Percentiles rank a stretch among this genome's conserved stretches.
Evolutionary conservation across 305 asterid species (phyloP).

Genomic region (Withania somnifera): DNA sequence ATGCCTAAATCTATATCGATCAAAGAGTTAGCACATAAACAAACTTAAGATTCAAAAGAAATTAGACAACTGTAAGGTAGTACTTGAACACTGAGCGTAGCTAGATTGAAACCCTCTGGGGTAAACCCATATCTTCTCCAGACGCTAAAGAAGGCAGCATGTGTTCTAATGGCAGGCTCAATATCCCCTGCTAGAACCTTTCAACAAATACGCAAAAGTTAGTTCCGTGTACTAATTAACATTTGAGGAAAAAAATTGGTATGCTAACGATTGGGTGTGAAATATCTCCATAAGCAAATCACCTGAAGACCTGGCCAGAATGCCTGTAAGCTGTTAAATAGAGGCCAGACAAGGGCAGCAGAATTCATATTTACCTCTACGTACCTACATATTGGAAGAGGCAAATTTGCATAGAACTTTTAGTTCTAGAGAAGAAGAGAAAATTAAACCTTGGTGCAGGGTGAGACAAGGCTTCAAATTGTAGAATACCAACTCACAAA

Average conservation of each 20-base stretch:
- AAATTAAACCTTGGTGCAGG: slow-evolving; percentile 4
- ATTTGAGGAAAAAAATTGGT: not conserved
- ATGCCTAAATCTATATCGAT: not conserved
- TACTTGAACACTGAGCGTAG: slow-evolving; percentile 87
- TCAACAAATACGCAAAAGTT: slow-evolving; percentile 18
- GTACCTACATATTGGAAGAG: slow-evolving; percentile 41
- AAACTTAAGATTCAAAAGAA: not conserved
- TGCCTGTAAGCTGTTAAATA: slow-evolving; percentile 93
- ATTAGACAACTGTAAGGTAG: slow-evolving; percentile 11
- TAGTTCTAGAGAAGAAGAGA: slow-evolving; percentile 3
- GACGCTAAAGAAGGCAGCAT: slow-evolving; percentile 88
- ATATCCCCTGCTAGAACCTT: slow-evolving; percentile 98
- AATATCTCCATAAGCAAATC: not conserved
- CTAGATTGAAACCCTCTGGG: slow-evolving; percentile 96
- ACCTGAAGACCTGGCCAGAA: slow-evolving; percentile 99
- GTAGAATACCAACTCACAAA: not conserved
- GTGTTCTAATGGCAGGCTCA: slow-evolving; percentile 91
- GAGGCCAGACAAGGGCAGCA: slow-evolving; percentile 95
- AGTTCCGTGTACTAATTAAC: slow-evolving; percentile 6
- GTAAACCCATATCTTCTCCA: slow-evolving; percentile 96
- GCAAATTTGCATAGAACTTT: not conserved
- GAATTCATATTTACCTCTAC: slow-evolving; percentile 98
- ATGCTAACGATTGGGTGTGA: not conserved
- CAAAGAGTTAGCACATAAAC: not conserved
- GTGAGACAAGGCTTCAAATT: not conserved